Percentiles rank a stretch among this genome's conserved stretches.
Conservation (phyloP, 176 grass and related monocot species). For the Themeda triandra region DNA sequence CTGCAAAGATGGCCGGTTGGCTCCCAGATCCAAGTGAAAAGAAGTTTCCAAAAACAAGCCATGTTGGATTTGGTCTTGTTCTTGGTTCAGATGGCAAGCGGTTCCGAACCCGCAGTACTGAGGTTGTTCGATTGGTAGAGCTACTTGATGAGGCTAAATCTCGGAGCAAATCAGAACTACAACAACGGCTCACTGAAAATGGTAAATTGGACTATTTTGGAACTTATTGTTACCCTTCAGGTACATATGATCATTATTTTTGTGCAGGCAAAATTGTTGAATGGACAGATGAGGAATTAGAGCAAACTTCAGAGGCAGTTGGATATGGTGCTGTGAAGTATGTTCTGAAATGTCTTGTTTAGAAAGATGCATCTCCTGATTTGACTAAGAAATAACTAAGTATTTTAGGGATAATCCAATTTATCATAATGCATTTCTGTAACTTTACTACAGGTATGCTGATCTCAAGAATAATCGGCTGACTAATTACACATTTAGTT, state of each 20-base stretch:
- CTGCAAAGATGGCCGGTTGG: conserved; percentile 80
- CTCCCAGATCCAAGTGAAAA: conserved; percentile 60
- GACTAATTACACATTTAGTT: conserved; percentile 95
- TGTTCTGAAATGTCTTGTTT: conserved; percentile 9
- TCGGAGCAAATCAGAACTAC: conserved; percentile 73
- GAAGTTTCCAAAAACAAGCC: conserved; percentile 65
- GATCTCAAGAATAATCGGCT: conserved; percentile 97
- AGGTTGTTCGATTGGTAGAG: conserved; percentile 81
- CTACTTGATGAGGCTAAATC: conserved; percentile 94
- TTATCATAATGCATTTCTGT: conserved; percentile 13
- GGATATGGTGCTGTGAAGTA: conserved; percentile 98
- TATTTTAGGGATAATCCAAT: neutral
- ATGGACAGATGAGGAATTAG: conserved; percentile 89
- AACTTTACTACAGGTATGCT: conserved; percentile 67
- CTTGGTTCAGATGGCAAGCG: conserved; percentile 93
- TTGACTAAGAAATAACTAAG: neutral
- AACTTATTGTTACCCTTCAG: neutral
- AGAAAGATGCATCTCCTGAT: conserved; percentile 13
- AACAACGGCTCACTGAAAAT: conserved; percentile 70
- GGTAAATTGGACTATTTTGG: conserved; percentile 37
- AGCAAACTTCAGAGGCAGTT: conserved; percentile 85
- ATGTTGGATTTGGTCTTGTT: conserved; percentile 96
- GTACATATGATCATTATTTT: conserved; percentile 32
- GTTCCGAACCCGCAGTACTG: conserved; percentile 79
- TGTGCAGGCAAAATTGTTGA: conserved; percentile 64